Conservation (phyloP, 306 rosid species). For the Purshia tridentata region DNA sequence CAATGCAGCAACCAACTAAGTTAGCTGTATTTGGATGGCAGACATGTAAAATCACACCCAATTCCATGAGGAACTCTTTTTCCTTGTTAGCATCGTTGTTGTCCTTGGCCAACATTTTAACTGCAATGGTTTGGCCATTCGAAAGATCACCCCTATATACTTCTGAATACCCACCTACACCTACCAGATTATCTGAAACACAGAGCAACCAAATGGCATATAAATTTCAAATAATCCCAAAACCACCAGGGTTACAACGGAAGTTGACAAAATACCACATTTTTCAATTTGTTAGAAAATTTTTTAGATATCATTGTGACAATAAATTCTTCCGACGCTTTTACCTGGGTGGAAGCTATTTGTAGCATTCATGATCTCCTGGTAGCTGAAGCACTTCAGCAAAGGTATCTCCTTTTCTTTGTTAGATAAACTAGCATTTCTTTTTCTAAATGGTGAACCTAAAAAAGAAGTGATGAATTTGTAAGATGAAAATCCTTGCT, state of each 20-base stretch:
- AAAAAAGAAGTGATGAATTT: slow-evolving; percentile 57
- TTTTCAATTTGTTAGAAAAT: background rate
- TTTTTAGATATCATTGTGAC: background rate
- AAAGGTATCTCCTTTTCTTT: slow-evolving; percentile 50
- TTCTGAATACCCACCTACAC: slow-evolving; percentile 90
- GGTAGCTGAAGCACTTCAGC: slow-evolving; percentile 74
- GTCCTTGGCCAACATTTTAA: slow-evolving; percentile 83
- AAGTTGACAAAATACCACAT: background rate
- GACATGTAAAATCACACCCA: slow-evolving; percentile 89
- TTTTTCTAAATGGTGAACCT: slow-evolving; percentile 71
- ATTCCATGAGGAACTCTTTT: slow-evolving; percentile 85
- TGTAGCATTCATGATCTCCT: slow-evolving; percentile 67
- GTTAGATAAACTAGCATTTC: slow-evolving; percentile 26
- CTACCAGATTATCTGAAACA: slow-evolving; percentile 65
- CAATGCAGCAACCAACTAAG: slow-evolving; percentile 75
- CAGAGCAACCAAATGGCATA: background rate
- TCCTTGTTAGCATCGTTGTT: slow-evolving; percentile 76
- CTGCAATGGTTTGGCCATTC: slow-evolving; percentile 68
- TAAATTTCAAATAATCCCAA: background rate
- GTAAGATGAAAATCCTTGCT: slow-evolving; percentile 48
- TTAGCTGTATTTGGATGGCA: slow-evolving; percentile 77
- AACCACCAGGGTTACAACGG: background rate
- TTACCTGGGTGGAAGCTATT: slow-evolving; percentile 73
- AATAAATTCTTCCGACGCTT: background rate
- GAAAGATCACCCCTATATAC: slow-evolving; percentile 74